Evolutionary conservation across 2,329 filamentous ascomycete species (phyloP).

Genomic region (Byssothecium circinans): DNA sequence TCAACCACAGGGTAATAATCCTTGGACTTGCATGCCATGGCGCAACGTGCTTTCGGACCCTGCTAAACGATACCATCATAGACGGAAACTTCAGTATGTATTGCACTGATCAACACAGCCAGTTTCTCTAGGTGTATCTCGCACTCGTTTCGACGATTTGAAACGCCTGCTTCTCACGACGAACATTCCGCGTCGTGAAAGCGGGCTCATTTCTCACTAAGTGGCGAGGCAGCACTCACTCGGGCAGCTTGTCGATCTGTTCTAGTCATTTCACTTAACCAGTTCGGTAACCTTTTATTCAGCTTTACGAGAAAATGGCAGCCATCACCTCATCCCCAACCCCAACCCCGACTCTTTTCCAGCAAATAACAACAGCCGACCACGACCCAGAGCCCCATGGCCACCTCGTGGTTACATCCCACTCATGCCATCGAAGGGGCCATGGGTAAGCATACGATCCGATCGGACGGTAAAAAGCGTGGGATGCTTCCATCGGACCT

Average conservation of each 20-base stretch:
- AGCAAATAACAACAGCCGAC: background rate
- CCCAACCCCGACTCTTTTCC: background rate
- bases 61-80: background rate
- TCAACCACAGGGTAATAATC: conserved; percentile 1
- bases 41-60: background rate
- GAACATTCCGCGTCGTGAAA: background rate
- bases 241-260: conserved; percentile 5
- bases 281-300: background rate
- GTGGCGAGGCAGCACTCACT: background rate
- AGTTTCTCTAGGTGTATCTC: background rate
- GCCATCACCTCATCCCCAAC: no score
- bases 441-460: background rate
- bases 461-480: background rate
- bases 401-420: background rate
- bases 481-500: conserved; percentile 1
- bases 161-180: background rate
- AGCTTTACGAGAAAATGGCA: background rate
- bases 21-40: background rate
- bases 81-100: background rate
- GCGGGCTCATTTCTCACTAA: background rate
- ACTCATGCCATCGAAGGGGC: background rate
- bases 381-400: background rate
- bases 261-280: conserved; percentile 1
- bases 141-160: background rate
- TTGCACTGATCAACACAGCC: background rate